These are phyloP conservation scores for Myriosclerotinia duriaeana DNA, from an alignment of 2,329 filamentous ascomycete genomes.

Conservation along the genomic window DNA sequence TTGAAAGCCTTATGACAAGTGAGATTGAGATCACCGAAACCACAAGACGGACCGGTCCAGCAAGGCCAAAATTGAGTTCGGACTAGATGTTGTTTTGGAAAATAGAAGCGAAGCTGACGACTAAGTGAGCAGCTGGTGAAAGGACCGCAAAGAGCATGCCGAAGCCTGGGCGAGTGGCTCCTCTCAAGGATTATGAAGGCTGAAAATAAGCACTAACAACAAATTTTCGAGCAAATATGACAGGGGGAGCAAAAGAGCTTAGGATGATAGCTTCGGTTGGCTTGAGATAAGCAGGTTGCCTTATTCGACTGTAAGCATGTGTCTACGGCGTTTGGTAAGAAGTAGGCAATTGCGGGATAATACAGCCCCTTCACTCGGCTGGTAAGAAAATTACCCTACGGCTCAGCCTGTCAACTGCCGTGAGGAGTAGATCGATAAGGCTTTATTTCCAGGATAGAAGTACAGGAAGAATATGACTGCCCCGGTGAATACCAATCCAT, in stretches of 20 bases:
- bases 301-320: slow-evolving; percentile 18
- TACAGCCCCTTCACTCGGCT: slow-evolving; percentile 7
- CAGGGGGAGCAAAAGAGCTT: slow-evolving; percentile 26
- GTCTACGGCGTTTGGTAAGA: slow-evolving; percentile 16
- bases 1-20: slow-evolving; percentile 3
- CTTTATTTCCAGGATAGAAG: slow-evolving; percentile 28
- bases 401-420: slow-evolving; percentile 31
- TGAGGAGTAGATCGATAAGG: slow-evolving; percentile 28
- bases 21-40: neutral
- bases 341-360: slow-evolving; percentile 19
- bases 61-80: neutral
- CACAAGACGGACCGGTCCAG: neutral
- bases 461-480: slow-evolving; percentile 24
- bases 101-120: slow-evolving; percentile 33
- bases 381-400: slow-evolving; percentile 11
- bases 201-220: slow-evolving; percentile 39
- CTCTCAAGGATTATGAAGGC: slow-evolving; percentile 30
- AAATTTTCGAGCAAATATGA: slow-evolving; percentile 9
- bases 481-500: slow-evolving; percentile 30
- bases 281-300: slow-evolving; percentile 19
- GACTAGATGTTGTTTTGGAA: slow-evolving; percentile 19
- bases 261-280: slow-evolving; percentile 21
- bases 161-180: slow-evolving; percentile 28
- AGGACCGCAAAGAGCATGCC: slow-evolving; percentile 16
- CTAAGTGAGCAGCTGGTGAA: slow-evolving; percentile 26